These are phyloP conservation scores for Penicillium brevicompactum DNA, from an alignment of 2,329 filamentous ascomycete species.

Conservation along the genomic window DNA sequence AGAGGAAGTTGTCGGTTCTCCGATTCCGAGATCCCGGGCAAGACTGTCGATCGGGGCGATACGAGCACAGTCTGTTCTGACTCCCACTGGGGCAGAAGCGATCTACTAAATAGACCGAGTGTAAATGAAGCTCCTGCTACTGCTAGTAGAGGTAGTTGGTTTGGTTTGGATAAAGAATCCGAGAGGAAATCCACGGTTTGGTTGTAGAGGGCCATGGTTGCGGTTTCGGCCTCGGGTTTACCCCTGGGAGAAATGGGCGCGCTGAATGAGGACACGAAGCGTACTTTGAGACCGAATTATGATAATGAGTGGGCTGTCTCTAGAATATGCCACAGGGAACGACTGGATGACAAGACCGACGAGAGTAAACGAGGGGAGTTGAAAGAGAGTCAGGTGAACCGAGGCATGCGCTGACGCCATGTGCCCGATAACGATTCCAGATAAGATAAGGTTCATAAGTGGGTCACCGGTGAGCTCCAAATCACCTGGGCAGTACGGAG, in stretches of 20 bases:
- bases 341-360: background rate
- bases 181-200: constrained; percentile 38
- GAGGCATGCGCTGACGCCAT: constrained; percentile 4
- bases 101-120: constrained; percentile 34
- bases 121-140: constrained; percentile 39
- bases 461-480: background rate
- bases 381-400: background rate
- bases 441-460: background rate
- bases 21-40: constrained; percentile 36
- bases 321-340: background rate
- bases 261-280: background rate
- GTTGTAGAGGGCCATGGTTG: constrained; percentile 38
- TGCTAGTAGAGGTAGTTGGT: constrained; percentile 36
- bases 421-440: background rate
- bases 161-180: constrained; percentile 32
- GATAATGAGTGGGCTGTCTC: background rate
- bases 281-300: background rate
- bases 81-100: constrained; percentile 23
- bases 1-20: constrained; percentile 57
- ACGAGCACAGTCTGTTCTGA: constrained; percentile 24
- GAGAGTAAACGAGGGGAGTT: background rate
- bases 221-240: background rate
- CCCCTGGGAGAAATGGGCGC: background rate
- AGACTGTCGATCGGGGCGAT: constrained; percentile 40
- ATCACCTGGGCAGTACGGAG: too few species aligned